Conservation (phyloP, 2,329 filamentous ascomycete species). For the Neofusicoccum umdonicola region DNA sequence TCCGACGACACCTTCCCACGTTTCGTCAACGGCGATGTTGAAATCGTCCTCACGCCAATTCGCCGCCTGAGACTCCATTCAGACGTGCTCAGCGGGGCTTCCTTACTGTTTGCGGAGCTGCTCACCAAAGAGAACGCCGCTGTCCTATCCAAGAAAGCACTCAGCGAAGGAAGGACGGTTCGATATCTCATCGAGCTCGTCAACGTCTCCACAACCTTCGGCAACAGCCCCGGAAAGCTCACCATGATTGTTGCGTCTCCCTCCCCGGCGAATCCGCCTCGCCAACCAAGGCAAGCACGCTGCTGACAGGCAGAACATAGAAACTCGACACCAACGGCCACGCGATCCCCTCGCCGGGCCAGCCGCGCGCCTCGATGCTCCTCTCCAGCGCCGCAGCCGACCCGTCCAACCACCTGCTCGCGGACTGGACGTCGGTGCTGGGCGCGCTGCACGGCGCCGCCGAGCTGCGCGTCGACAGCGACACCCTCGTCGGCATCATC, state of each 20-base stretch:
- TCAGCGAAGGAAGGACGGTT: constrained; percentile 25
- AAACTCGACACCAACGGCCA: constrained; percentile 35
- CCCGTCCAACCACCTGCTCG: constrained; percentile 25
- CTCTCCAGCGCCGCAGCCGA: constrained; percentile 22
- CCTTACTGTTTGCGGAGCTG: constrained; percentile 27
- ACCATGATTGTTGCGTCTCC: neutral
- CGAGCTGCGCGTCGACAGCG: constrained; percentile 39
- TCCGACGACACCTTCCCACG: neutral
- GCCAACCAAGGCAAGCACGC: neutral
- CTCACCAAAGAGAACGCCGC: constrained; percentile 32
- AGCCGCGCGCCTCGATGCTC: constrained; percentile 20
- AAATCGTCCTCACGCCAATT: constrained; percentile 29
- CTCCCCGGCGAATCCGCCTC: neutral
- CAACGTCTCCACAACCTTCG: constrained; percentile 12
- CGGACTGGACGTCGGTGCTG: constrained; percentile 45
- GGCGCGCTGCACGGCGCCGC: constrained; percentile 46
- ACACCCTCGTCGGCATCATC: constrained; percentile 40
- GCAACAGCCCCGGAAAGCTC: neutral
- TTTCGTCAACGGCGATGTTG: constrained; percentile 9
- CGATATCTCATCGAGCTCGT: constrained; percentile 36
- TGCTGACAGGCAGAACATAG: constrained; percentile 23
- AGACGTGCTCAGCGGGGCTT: constrained; percentile 32
- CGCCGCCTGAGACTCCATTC: constrained; percentile 35
- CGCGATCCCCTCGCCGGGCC: constrained; percentile 21
- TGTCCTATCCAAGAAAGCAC: constrained; percentile 27